These are phyloP conservation scores for Straminergon stramineum DNA, from an alignment of 225 moss, liverwort and hornwort genomes.

Conservation along the genomic window DNA sequence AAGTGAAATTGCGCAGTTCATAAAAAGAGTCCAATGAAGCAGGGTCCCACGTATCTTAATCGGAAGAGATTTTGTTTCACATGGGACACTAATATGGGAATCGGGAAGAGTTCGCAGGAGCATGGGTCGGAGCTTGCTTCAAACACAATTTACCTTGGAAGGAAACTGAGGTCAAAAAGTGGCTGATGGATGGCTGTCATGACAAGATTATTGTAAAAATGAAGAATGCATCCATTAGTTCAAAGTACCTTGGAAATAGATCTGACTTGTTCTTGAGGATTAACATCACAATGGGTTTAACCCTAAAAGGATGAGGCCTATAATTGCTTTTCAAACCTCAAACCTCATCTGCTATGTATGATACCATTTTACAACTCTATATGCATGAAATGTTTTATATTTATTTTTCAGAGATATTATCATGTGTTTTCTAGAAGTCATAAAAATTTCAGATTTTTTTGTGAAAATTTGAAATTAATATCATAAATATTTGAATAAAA, in stretches of 20 bases:
- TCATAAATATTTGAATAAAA: background rate
- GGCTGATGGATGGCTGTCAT: background rate
- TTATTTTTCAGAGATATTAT: background rate
- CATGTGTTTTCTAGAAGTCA: background rate
- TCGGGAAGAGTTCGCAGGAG: background rate
- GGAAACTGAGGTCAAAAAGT: no score
- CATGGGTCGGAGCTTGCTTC: background rate
- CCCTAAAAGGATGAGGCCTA: fast-evolving
- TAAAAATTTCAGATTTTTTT: background rate
- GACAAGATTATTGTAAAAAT: background rate
- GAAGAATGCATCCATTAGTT: background rate
- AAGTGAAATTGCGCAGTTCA: background rate
- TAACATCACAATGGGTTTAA: no score
- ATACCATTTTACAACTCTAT: background rate
- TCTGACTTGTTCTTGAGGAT: background rate
- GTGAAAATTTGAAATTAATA: background rate
- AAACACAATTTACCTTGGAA: background rate
- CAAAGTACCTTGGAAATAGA: fast-evolving
- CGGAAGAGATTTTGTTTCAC: background rate
- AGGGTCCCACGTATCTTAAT: background rate
- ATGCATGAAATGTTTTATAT: no score
- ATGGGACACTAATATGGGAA: background rate
- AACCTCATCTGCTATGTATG: no score
- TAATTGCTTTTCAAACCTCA: background rate
- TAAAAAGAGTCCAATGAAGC: background rate